A percentile compares a stretch with the other conserved stretches of the same genome.
Conservation (phyloP, 345 rosid species). For the Syzygium oleosum region DNA sequence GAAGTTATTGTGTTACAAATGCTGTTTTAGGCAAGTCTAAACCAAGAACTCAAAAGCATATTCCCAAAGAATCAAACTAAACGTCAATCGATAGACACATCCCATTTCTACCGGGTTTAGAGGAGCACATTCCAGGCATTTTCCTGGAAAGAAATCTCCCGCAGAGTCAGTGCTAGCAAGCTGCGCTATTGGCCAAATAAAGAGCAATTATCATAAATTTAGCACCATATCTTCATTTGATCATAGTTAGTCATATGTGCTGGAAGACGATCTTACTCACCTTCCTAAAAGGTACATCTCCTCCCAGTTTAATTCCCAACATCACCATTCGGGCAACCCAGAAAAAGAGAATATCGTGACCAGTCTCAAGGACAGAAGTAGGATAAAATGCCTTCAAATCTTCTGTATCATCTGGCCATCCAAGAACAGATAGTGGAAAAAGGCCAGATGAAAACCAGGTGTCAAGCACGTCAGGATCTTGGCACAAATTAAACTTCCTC, state of each 20-base stretch:
- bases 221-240: neutral
- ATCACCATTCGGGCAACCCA: constrained; percentile 99
- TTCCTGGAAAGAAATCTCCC: neutral
- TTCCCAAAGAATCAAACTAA: neutral
- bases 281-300: constrained; percentile 86
- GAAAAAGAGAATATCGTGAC: constrained; percentile 91
- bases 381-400: constrained; percentile 88
- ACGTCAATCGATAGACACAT: neutral
- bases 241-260: neutral
- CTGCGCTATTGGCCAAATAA: neutral
- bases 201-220: neutral
- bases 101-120: neutral
- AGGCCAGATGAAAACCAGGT: constrained; percentile 99
- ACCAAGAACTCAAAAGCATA: neutral
- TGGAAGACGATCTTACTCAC: constrained; percentile 16
- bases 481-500: constrained; percentile 61
- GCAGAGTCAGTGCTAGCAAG: neutral
- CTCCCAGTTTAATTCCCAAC: constrained; percentile 78
- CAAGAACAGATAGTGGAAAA: constrained; percentile 74
- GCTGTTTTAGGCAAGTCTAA: neutral
- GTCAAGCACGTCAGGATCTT: constrained; percentile 94
- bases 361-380: constrained; percentile 89
- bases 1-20: neutral
- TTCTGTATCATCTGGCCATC: constrained; percentile 94
- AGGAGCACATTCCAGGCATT: neutral